Conservation (phyloP, 2,329 filamentous ascomycete species). For the Colletotrichum sp. region DNA sequence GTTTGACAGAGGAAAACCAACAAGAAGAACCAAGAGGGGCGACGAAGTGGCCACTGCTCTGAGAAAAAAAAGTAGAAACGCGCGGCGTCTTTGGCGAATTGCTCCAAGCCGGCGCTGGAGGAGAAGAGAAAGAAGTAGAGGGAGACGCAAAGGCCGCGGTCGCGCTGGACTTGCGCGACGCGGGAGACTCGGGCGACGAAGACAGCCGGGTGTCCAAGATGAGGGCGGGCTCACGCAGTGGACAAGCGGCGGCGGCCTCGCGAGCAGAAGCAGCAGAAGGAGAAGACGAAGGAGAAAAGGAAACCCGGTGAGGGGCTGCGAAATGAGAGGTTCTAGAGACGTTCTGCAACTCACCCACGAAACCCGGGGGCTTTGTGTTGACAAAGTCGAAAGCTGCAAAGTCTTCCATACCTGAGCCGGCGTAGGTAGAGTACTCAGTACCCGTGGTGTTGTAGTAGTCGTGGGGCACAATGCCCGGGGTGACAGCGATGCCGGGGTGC, state of each 20-base stretch:
- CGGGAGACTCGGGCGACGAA: slow-evolving; percentile 30
- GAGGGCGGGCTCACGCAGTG: slow-evolving; percentile 26
- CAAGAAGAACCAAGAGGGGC: slow-evolving; percentile 56
- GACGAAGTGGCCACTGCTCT: slow-evolving; percentile 57
- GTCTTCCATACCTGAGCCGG: slow-evolving; percentile 54
- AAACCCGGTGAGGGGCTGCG: slow-evolving; percentile 22
- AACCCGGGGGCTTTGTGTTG: slow-evolving; percentile 51
- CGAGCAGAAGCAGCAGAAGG: slow-evolving; percentile 17
- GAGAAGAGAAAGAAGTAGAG: slow-evolving; percentile 37
- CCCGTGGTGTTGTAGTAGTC: slow-evolving; percentile 58
- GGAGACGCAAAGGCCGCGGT: slow-evolving; percentile 35
- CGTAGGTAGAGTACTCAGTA: slow-evolving; percentile 59
- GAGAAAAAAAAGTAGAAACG: slow-evolving; percentile 54
- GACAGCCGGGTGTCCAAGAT: slow-evolving; percentile 30
- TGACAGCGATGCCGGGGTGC: slow-evolving; percentile 60
- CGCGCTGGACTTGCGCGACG: slow-evolving; percentile 30
- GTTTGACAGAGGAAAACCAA: slow-evolving; percentile 50
- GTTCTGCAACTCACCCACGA: slow-evolving; percentile 60
- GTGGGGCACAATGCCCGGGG: slow-evolving; percentile 67
- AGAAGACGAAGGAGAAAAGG: slow-evolving; percentile 29
- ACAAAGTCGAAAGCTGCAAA: slow-evolving; percentile 52
- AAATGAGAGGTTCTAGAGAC: slow-evolving; percentile 33
- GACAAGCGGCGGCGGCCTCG: slow-evolving; percentile 23
- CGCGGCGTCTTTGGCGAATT: slow-evolving; percentile 30
- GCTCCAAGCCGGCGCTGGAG: slow-evolving; percentile 32